Evolutionary conservation across 805 yeast genomes (phyloP).

Genomic region (Saccharomyces jurei): DNA sequence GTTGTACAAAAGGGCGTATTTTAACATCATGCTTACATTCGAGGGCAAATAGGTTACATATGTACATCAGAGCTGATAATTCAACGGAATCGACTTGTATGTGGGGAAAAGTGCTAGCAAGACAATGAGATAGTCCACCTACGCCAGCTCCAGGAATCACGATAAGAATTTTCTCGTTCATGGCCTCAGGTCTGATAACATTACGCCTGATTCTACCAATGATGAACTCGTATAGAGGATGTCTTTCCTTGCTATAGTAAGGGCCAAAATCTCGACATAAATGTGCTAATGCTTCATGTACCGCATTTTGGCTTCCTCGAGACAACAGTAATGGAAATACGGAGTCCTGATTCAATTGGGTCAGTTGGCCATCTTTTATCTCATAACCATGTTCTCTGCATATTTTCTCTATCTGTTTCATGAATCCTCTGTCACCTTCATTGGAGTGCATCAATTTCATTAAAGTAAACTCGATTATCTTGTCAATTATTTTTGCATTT

Average conservation of each 20-base stretch:
- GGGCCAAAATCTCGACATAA: constrained; percentile 70
- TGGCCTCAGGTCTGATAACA: constrained; percentile 5
- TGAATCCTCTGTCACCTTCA: constrained; percentile 2
- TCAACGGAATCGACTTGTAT: constrained; percentile 66
- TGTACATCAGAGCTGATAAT: constrained; percentile 64
- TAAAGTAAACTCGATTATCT: constrained; percentile 36
- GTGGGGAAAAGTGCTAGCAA: constrained; percentile 34
- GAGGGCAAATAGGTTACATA: constrained; percentile 56
- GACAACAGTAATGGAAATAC: not conserved
- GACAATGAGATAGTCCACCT: constrained; percentile 66
- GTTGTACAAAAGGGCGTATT: constrained; percentile 50
- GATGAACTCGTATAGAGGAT: constrained; percentile 49
- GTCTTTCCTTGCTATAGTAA: constrained; percentile 40
- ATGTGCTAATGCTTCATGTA: constrained; percentile 68
- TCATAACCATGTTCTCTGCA: not conserved
- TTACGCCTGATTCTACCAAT: constrained; percentile 32
- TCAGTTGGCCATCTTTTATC: not conserved
- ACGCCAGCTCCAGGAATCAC: constrained; percentile 85
- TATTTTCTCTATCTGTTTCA: not conserved
- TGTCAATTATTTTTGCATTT: constrained; percentile 43
- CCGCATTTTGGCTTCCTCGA: constrained; percentile 32
- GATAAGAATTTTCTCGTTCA: constrained; percentile 38
- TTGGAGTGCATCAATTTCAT: constrained; percentile 17
- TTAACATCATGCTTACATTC: constrained; percentile 12
- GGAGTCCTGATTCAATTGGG: not conserved